These are phyloP conservation scores for Fraxinus velutina DNA, from an alignment of 305 asterid genomes.

Conservation along the genomic window DNA sequence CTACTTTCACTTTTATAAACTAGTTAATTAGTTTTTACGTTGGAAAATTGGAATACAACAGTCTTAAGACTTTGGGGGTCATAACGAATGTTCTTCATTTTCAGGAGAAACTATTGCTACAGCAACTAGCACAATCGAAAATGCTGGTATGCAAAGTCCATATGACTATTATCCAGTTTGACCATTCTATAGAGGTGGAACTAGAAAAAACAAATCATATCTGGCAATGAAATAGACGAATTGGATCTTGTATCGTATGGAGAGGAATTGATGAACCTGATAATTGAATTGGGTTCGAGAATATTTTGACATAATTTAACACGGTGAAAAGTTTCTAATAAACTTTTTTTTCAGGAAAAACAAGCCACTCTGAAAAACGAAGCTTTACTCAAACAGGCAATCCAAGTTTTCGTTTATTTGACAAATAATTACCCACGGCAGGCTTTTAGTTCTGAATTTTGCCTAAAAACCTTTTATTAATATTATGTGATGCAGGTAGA, in stretches of 20 bases:
- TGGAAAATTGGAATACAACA: not conserved
- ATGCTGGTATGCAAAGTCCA: constrained; percentile 31
- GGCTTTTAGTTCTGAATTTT: not conserved
- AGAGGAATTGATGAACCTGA: not conserved
- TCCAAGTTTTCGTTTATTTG: constrained; percentile 2
- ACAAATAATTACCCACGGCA: not conserved
- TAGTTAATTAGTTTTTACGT: not conserved
- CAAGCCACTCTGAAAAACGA: constrained; percentile 44
- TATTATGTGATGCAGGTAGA: constrained; percentile 24
- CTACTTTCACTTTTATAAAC: not conserved
- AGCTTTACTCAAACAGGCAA: constrained; percentile 61
- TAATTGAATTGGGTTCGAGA: not conserved
- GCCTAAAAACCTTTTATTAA: not conserved
- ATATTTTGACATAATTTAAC: not conserved
- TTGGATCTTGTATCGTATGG: not conserved
- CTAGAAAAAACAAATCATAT: not conserved
- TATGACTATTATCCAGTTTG: not conserved
- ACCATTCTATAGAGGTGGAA: not conserved
- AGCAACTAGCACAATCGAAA: constrained; percentile 42
- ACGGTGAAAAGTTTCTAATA: not conserved
- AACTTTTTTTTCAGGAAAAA: constrained; percentile 45
- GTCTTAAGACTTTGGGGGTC: not conserved
- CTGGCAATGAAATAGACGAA: not conserved
- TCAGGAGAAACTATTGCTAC: constrained; percentile 52
- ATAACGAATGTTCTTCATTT: constrained; percentile 7